phyloP scores from a whole-genome alignment of 192 early-diverging fungal species.

The Backusella liffmaniae region DNA sequence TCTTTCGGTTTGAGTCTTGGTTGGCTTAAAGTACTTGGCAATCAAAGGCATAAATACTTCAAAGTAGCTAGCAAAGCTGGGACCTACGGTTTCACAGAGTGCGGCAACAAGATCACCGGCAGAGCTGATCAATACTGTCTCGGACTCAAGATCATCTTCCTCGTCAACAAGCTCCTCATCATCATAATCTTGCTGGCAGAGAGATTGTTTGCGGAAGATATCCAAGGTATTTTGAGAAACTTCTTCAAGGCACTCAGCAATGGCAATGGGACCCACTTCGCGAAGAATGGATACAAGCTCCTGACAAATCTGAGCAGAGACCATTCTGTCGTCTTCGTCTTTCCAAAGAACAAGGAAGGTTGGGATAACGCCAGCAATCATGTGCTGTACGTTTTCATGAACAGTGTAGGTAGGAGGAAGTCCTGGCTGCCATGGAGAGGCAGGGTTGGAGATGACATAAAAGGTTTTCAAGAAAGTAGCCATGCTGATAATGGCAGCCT shows the following conservation, averaged over 20 bases:
- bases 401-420: slow-evolving; percentile 64
- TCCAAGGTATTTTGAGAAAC: slow-evolving; percentile 42
- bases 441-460: slow-evolving; percentile 61
- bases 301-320: slow-evolving; percentile 76
- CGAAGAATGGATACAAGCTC: slow-evolving; percentile 70
- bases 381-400: slow-evolving; percentile 69
- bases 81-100: slow-evolving; percentile 69
- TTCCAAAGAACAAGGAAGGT: slow-evolving; percentile 68
- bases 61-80: slow-evolving; percentile 71
- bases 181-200: slow-evolving; percentile 69
- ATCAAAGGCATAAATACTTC: slow-evolving; percentile 80
- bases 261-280: slow-evolving; percentile 67
- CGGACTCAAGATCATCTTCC: slow-evolving; percentile 83
- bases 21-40: slow-evolving; percentile 73
- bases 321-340: slow-evolving; percentile 80
- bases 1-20: slow-evolving; percentile 69
- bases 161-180: slow-evolving; percentile 64
- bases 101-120: slow-evolving; percentile 82
- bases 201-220: slow-evolving; percentile 69
- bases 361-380: slow-evolving; percentile 70
- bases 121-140: slow-evolving; percentile 73
- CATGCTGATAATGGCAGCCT: slow-evolving; percentile 65
- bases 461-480: slow-evolving; percentile 78
- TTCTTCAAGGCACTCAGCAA: slow-evolving; percentile 47
- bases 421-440: slow-evolving; percentile 70